Evolutionary conservation across 129 eudicot genomes (phyloP).

Genomic region (Pittosporum tobira): DNA sequence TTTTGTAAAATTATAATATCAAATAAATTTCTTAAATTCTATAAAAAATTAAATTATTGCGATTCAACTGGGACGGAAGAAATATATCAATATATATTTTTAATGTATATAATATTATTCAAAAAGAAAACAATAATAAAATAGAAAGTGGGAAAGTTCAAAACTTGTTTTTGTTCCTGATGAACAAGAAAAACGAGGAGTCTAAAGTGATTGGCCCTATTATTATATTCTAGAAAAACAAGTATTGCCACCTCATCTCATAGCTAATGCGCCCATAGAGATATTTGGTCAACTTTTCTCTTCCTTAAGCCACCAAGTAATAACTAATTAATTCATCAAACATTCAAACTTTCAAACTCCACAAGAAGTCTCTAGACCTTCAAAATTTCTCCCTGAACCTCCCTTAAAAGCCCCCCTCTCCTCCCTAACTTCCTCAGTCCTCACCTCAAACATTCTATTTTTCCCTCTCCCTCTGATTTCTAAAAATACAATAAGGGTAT

Average conservation of each 20-base stretch:
- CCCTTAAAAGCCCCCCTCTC: conserved; percentile 9
- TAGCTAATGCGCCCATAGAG: neutral
- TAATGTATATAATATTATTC: too few species aligned
- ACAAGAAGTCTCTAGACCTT: conserved; percentile 42
- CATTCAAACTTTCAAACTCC: neutral
- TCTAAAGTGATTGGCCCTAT: neutral
- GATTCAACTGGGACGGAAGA: too few species aligned
- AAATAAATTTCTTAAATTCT: too few species aligned
- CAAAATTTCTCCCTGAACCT: conserved; percentile 11
- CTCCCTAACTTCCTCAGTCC: neutral
- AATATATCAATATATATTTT: too few species aligned
- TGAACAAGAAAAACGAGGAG: conserved; percentile 1
- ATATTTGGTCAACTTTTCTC: too few species aligned
- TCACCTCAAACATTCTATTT: conserved; percentile 2
- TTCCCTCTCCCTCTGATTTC: neutral
- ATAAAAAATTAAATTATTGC: too few species aligned
- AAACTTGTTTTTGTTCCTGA: neutral
- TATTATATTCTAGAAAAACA: neutral
- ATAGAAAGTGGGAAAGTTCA: neutral
- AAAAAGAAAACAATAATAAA: too few species aligned
- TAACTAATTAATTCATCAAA: neutral
- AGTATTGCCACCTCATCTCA: neutral
- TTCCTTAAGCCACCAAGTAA: neutral
- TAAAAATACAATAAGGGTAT: neutral
- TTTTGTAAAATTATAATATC: too few species aligned